Conservation (phyloP, 345 rosid species). For the Melaleuca quinquenervia region DNA sequence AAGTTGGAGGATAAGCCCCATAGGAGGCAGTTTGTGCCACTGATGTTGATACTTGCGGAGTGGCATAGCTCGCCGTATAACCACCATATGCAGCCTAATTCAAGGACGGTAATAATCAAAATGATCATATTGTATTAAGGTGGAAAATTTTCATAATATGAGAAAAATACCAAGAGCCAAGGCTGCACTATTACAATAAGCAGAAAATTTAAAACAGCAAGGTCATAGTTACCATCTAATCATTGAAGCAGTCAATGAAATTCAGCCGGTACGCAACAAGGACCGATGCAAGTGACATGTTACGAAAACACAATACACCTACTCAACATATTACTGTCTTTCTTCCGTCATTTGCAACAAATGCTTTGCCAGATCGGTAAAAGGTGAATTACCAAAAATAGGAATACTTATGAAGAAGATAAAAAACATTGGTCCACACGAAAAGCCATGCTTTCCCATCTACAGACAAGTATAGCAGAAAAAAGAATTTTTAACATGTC, state of each 20-base stretch:
- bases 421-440: background rate
- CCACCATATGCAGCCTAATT: slow-evolving; percentile 67
- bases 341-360: background rate
- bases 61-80: slow-evolving; percentile 54
- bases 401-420: background rate
- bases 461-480: background rate
- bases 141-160: background rate
- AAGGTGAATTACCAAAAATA: background rate
- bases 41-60: slow-evolving; percentile 60
- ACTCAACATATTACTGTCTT: background rate
- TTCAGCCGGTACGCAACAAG: background rate
- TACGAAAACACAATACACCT: background rate
- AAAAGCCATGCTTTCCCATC: background rate
- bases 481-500: background rate
- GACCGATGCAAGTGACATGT: background rate
- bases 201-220: background rate
- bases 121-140: background rate
- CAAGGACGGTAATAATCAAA: background rate
- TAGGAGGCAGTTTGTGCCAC: slow-evolving; percentile 60
- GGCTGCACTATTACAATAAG: background rate
- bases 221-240: background rate
- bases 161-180: background rate
- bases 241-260: background rate
- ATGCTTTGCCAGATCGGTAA: background rate
- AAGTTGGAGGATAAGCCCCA: slow-evolving; percentile 70